Base-by-base conservation (phyloP, 1,284 basidiomycete species). In the Gomphus sp. region DNA sequence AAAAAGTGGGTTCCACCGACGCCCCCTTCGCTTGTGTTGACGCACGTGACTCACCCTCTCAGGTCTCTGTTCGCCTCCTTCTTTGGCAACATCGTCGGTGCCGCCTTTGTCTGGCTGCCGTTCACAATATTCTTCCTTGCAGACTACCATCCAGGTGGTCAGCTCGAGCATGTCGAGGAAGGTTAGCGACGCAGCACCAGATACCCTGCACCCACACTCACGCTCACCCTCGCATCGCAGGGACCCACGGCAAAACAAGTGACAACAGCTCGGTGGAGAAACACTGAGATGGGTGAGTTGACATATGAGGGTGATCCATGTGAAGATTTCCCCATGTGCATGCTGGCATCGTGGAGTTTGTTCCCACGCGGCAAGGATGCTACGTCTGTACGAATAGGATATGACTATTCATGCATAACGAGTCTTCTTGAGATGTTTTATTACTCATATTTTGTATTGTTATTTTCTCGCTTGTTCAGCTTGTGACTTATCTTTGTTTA, bases 21-120 rank as follows among this genome's bases (percentile, higher is more conserved):
- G 12, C 31, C 25, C 43, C 25, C 12, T 53, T 14, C 47, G 7
- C n/a, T 28, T 4, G 25, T 22, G 9, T 28, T 37, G 34, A 47
- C 12, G 16, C 49, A 6, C 49, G 34, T 60, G 31, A 31, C 47
- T n/a, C 31, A 31, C 53, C 25, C 33, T 28, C 33, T 14, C 61
- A 85, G 83, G 65, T 87, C 85, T 3, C 68, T 89, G 53, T 81
- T 89, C 62, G 82, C 87, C 0, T 69, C 84, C 0, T 83, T 80
- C 68, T 62, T 89, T 54, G 87, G 87, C 36, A 89, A 89, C 71
- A 77, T 84, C 43, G 71, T 89, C 16, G 87, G 87, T 5, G 87
- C 76, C 8, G 70, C 84, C 39, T 70, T 86, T 47, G 82, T 89
- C 36, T 84, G 73, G 11, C 65, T 87, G 1, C 85, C 85, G 9